Base-by-base conservation (phyloP, 192 early-diverging fungal species). In the Podila verticillata region DNA sequence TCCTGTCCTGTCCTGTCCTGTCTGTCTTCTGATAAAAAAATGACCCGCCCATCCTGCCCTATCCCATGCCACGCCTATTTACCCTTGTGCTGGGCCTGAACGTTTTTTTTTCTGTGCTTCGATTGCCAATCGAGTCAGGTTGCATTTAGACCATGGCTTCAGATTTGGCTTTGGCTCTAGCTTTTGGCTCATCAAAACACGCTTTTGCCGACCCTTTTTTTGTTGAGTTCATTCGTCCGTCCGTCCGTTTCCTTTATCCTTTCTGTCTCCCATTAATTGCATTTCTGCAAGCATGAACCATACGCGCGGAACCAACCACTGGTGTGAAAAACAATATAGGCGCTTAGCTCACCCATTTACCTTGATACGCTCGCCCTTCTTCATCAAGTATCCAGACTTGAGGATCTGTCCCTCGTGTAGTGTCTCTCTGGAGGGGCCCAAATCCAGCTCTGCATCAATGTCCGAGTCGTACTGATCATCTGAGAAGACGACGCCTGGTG, bases 301-400 rank as follows among this genome's bases (percentile, higher is more conserved):
- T 17, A 44, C 15, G 39, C 39, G 39, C 12, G 39, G 39, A 44
- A 44, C 39, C 39, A 44, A 44, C 39, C 39, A 44, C 39, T 15
- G 2, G 13, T 44, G 39, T 17, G 39, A 44, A 44, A 44, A 44
- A 15, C 39, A 17, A 44, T 15, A 34, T 5, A 2, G 39, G 39
- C 17, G 39, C 39, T 44, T 44, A 44, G 39, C 39, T 44, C 39
- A 44, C 39, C n/a, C 39, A 44, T 15, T 59, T 80, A 90, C 89
- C 73, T 87, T 87, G 72, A 87, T 83, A 35, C 85, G 89, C 56
- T 88, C 88, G 57, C 86, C 86, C 57, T 88, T 89, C 80, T 91
- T 89, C 49, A 72, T 54, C 54, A 91, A 72, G 63, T 87, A 91
- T n/a, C 88, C 89, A 20, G 87, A 66, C 61, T 85, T 84, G 36